Base-by-base conservation (phyloP, 768 basidiomycete species). In the Pisolithus sp. region DNA sequence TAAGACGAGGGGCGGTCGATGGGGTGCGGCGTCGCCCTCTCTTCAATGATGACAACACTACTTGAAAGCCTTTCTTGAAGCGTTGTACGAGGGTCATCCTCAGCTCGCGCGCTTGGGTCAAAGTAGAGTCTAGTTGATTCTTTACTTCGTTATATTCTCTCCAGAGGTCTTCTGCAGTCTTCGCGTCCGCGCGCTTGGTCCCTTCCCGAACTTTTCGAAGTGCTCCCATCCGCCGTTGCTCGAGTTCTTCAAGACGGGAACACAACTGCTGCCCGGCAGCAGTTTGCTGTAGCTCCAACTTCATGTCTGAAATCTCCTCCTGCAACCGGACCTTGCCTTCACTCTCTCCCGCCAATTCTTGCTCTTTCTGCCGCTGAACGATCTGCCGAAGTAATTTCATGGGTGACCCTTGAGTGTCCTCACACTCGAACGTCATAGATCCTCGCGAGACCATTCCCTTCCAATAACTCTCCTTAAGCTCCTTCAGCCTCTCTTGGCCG, bases 21-120 rank as follows among this genome's bases (percentile, higher is more conserved):
- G 24, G 3, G 24, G 2, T 24, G 24, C 24, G 24, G 24, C 2
- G 5, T 3, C 24, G 5, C 24, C 24, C 3, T 24, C 24, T 5
- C 24, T 24, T 24, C 5, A 5, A 24, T 24, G 24, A 24, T 24
- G 24, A 24, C 21, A 96, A 91, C 83, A 93, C 97, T 57, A 72
- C 92, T 77, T 5, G 24, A 26, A 57, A 41, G 15, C 46, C 44
- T 30, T 13, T 24, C n/a, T 12, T 1, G 21, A 10, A 2, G 10
- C 41, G 21, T 42, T 23, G 17, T 5, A 4, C 5, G 3, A 6
- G 41, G 6, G 24, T 12, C 43, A 28, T 10, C 21, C 12, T 26
- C 15, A 44, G 15, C 13, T 10, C 12, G 8, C 26, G 21, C 23
- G 26, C 23, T 26, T 44, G 43, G 7, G 3, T 26, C 23, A 44